phyloP scores from a whole-genome alignment of 495 filamentous ascomycete genomes.

The Penicillium daleae region DNA sequence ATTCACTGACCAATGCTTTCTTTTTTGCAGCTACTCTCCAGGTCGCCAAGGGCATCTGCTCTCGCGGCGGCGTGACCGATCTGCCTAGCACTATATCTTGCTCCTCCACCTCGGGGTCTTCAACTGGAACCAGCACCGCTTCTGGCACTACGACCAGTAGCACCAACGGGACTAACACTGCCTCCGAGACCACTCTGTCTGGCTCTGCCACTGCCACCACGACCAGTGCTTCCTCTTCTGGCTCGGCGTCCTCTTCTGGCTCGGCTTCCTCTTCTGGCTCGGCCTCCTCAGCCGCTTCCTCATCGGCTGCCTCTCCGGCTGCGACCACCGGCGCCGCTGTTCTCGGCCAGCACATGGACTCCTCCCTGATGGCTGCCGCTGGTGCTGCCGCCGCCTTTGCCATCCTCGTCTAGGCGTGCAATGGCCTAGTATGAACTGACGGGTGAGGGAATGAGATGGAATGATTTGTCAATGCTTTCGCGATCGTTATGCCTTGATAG shows the following conservation, averaged over 20 bases:
- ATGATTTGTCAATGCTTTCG: neutral
- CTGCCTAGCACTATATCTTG: conserved; percentile 44
- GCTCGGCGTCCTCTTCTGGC: conserved; percentile 13
- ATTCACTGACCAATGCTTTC: neutral
- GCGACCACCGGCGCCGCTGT: conserved; percentile 47
- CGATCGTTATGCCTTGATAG: neutral
- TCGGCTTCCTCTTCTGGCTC: conserved; percentile 2
- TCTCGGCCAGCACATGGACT: conserved; percentile 44
- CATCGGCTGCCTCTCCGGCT: conserved; percentile 25
- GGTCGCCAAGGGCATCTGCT: conserved; percentile 55
- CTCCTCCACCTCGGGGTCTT: conserved; percentile 27
- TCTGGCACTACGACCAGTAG: too few relatives aligned
- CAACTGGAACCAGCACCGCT: conserved; percentile 17
- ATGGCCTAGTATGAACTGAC: neutral
- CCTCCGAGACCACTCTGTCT: conserved; percentile 21
- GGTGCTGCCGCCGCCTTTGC: conserved; percentile 41
- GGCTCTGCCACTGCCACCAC: conserved; percentile 15
- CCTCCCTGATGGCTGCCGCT: conserved; percentile 38
- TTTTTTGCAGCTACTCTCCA: conserved; percentile 49
- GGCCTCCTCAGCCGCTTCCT: conserved; percentile 5
- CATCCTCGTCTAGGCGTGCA: conserved; percentile 33
- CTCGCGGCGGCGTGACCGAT: conserved; percentile 41
- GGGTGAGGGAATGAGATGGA: neutral
- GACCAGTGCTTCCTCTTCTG: conserved; percentile 10
- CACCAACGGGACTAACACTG: conserved; percentile 25